These are phyloP conservation scores for Xylaria bambusicola DNA, from an alignment of 495 filamentous ascomycete species.

Conservation along the genomic window DNA sequence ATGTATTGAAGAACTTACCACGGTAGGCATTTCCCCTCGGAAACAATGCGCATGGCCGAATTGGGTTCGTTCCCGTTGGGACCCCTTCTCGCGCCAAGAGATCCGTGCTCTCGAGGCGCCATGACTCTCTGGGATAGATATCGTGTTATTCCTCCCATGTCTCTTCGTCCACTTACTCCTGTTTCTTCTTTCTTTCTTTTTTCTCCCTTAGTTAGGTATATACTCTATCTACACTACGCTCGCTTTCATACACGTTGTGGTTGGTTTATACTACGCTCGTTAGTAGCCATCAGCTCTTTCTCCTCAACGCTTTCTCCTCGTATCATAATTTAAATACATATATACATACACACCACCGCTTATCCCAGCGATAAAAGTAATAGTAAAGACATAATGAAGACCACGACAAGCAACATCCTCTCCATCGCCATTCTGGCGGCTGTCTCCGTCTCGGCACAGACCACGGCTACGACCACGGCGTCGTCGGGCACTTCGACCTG, in stretches of 20 bases:
- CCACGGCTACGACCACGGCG: slow-evolving; percentile 13
- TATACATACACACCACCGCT: too few relatives aligned
- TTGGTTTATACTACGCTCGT: background rate
- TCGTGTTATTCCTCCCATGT: too few relatives aligned
- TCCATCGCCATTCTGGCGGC: slow-evolving; percentile 37
- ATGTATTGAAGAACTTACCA: slow-evolving; percentile 4
- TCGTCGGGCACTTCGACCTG: slow-evolving; percentile 26
- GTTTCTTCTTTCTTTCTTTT: too few relatives aligned
- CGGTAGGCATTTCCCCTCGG: background rate
- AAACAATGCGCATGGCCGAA: background rate
- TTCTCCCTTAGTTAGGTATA: background rate
- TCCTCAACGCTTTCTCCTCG: background rate
- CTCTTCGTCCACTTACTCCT: too few relatives aligned
- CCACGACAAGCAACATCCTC: slow-evolving; percentile 16
- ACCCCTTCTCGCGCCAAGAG: slow-evolving; percentile 18
- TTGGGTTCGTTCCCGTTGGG: background rate
- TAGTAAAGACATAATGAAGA: slow-evolving; percentile 13
- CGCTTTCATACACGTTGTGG: background rate
- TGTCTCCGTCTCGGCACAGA: background rate
- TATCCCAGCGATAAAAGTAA: background rate
- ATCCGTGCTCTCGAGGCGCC: slow-evolving; percentile 6
- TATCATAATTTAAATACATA: background rate
- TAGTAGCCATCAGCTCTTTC: background rate
- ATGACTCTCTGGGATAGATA: background rate
- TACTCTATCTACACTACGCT: background rate